Evolutionary conservation across 768 basidiomycete genomes (phyloP).

Genomic region (Nidularia pulvinata): DNA sequence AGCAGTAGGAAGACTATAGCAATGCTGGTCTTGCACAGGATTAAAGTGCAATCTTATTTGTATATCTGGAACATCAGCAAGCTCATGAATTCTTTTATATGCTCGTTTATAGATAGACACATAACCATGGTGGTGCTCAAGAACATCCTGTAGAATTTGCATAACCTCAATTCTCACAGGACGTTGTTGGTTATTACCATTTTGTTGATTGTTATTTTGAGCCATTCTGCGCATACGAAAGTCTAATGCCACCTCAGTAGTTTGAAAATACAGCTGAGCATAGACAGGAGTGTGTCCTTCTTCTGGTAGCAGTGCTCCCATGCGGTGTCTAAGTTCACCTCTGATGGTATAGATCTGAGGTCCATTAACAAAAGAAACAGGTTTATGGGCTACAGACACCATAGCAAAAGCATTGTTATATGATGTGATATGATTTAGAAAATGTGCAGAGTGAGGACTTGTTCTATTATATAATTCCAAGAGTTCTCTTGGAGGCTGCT

Average conservation of each 20-base stretch:
- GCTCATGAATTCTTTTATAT: background rate
- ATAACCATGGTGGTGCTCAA: background rate
- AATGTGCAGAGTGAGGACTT: conserved; percentile 13
- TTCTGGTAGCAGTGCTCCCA: too few species aligned
- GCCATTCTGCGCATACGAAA: conserved; percentile 2
- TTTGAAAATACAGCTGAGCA: conserved; percentile 36
- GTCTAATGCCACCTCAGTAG: conserved; percentile 20
- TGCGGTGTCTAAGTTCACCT: too few species aligned
- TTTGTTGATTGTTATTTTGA: background rate
- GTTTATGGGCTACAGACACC: conserved; percentile 24
- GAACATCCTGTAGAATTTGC: too few species aligned
- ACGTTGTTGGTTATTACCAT: too few species aligned
- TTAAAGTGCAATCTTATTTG: background rate
- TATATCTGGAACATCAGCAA: background rate
- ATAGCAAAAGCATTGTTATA: conserved; percentile 35
- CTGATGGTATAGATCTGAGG: too few species aligned
- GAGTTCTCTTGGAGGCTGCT: conserved; percentile 13
- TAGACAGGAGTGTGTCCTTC: conserved; percentile 10
- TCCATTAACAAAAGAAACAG: too few species aligned
- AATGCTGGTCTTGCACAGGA: conserved; percentile 5
- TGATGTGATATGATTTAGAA: conserved; percentile 24
- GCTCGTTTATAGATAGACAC: background rate
- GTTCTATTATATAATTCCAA: conserved; percentile 2
- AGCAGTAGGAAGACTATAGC: conserved; percentile 42
- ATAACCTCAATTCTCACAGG: too few species aligned